Evolutionary conservation across 2,329 filamentous ascomycete genomes (phyloP).

Genomic region (Fusarium sp.): DNA sequence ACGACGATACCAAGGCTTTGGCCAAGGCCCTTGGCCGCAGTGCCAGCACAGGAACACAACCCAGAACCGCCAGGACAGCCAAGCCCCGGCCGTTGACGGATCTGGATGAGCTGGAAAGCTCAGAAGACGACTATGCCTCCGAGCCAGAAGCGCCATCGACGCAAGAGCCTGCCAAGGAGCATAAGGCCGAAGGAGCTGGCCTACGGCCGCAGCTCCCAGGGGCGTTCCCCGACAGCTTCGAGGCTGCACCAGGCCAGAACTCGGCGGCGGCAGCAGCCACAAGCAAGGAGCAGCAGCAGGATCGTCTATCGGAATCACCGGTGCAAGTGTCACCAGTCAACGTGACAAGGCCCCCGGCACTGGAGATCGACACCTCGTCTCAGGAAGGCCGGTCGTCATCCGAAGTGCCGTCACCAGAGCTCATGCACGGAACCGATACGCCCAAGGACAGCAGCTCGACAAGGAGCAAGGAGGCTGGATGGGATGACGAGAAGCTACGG

Average conservation of each 20-base stretch:
- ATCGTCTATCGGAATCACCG: constrained; percentile 74
- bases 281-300: constrained; percentile 45
- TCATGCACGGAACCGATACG: constrained; percentile 59
- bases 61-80: constrained; percentile 61
- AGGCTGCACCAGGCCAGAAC: constrained; percentile 45
- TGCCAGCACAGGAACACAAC: constrained; percentile 53
- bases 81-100: constrained; percentile 70
- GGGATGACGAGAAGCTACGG: constrained; percentile 88
- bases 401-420: constrained; percentile 73
- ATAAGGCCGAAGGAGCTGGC: constrained; percentile 33
- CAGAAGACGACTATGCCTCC: constrained; percentile 56
- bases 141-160: constrained; percentile 31
- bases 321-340: constrained; percentile 61
- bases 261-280: constrained; percentile 42
- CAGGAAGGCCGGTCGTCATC: constrained; percentile 73
- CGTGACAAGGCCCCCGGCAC: constrained; percentile 68
- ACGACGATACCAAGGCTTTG: constrained; percentile 50
- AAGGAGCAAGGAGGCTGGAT: constrained; percentile 63
- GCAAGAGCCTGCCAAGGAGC: constrained; percentile 23
- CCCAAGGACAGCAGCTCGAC: constrained; percentile 50
- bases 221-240: constrained; percentile 55
- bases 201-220: constrained; percentile 51
- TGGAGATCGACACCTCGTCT: constrained; percentile 77
- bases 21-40: constrained; percentile 40
- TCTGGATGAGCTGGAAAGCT: constrained; percentile 76